A percentile compares a stretch with the other conserved stretches of the same genome.
Evolutionary conservation across 306 rosid genomes (phyloP).

Genomic region (Sicyos edulis): DNA sequence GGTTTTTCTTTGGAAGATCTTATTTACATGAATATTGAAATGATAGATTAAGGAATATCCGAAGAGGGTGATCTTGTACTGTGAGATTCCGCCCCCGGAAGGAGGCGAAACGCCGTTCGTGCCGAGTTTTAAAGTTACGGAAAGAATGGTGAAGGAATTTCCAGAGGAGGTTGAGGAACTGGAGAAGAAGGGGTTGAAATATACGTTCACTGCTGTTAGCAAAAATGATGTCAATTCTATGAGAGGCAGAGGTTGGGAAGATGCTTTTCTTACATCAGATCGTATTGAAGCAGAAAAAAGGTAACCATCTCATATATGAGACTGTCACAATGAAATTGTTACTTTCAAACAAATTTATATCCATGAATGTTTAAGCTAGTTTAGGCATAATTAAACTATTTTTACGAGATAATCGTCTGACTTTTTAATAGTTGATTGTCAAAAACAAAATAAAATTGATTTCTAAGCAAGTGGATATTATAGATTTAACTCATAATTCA

Average conservation of each 20-base stretch:
- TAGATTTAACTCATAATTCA: too few relatives aligned
- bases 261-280: slow-evolving; percentile 61
- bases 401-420: too few relatives aligned
- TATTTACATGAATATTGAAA: not conserved
- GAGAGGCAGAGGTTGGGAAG: slow-evolving; percentile 93
- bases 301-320: slow-evolving; percentile 22
- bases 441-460: too few relatives aligned
- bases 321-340: too few relatives aligned
- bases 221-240: slow-evolving; percentile 46
- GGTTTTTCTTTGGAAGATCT: too few relatives aligned
- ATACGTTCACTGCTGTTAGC: slow-evolving; percentile 57
- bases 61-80: slow-evolving; percentile 46
- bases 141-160: slow-evolving; percentile 63
- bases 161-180: slow-evolving; percentile 52
- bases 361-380: too few relatives aligned
- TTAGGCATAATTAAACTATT: too few relatives aligned
- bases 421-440: too few relatives aligned
- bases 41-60: slow-evolving; percentile 65
- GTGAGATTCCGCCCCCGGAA: slow-evolving; percentile 79
- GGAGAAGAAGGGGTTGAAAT: slow-evolving; percentile 54
- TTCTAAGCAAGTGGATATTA: too few relatives aligned
- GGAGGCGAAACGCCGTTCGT: slow-evolving; percentile 85
- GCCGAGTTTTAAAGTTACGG: slow-evolving; percentile 68
- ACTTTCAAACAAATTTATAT: too few relatives aligned
- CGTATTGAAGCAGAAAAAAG: slow-evolving; percentile 49